Conservation (phyloP, 2,329 filamentous ascomycete species). For the Arthrobotrys conoides region DNA sequence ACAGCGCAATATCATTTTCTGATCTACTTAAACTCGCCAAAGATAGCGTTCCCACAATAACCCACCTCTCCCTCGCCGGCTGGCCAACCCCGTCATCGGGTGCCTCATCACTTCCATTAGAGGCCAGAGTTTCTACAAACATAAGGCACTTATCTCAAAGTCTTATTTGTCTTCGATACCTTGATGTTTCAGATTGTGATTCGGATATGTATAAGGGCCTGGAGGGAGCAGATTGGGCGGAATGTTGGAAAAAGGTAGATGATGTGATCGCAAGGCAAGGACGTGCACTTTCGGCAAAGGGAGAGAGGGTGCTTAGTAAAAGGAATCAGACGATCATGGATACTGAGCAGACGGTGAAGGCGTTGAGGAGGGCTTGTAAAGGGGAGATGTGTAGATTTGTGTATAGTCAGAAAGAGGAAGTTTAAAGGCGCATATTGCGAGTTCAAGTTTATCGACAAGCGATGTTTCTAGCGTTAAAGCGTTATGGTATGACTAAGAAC, state of each 20-base stretch:
- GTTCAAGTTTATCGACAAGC: neutral
- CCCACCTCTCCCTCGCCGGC: conserved; percentile 63
- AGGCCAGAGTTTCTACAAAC: conserved; percentile 28
- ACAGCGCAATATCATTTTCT: conserved; percentile 26
- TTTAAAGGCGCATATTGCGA: conserved; percentile 3
- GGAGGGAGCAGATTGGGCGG: conserved; percentile 60
- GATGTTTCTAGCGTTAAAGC: conserved; percentile 3
- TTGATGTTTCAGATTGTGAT: conserved; percentile 62
- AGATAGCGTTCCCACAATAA: conserved; percentile 61
- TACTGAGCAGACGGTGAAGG: conserved; percentile 28
- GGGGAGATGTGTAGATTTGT: conserved; percentile 51
- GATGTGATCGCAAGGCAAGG: conserved; percentile 61
- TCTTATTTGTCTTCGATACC: conserved; percentile 62
- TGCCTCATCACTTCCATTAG: conserved; percentile 22
- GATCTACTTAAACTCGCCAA: conserved; percentile 48
- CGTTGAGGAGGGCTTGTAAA: conserved; percentile 27
- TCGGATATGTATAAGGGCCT: conserved; percentile 57
- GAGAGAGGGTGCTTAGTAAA: conserved; percentile 26
- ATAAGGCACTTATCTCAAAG: conserved; percentile 61
- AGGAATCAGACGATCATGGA: conserved; percentile 35
- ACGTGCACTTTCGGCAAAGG: conserved; percentile 47
- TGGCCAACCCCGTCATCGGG: conserved; percentile 58
- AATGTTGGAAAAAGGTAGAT: conserved; percentile 62
- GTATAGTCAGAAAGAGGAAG: conserved; percentile 37
- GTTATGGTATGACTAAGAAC: neutral